A percentile compares a stretch with the other conserved stretches of the same genome.
phyloP scores from a whole-genome alignment of 305 asterid species.

The Solanum chacoense region DNA sequence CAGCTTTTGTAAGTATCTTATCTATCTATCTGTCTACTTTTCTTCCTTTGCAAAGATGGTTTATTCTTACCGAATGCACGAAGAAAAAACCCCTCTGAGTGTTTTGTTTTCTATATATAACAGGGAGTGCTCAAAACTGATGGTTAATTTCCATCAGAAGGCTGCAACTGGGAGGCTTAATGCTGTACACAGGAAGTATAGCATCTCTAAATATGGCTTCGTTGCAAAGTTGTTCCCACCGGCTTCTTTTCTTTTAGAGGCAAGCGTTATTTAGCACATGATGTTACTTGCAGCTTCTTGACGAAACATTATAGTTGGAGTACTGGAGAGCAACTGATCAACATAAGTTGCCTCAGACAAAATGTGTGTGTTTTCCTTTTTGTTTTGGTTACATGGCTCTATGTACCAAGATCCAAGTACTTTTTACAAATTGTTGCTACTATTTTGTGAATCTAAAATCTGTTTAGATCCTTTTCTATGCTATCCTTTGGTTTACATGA shows the following conservation, averaged over 20 bases:
- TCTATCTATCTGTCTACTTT: neutral
- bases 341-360: slow-evolving; percentile 8
- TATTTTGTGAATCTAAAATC: neutral
- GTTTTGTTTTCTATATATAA: neutral
- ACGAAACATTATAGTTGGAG: neutral
- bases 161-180: slow-evolving; percentile 8
- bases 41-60: neutral
- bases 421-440: neutral
- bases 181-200: slow-evolving; percentile 4
- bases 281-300: neutral
- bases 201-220: slow-evolving; percentile 9
- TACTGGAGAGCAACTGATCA: neutral
- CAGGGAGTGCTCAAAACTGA: slow-evolving; percentile 15
- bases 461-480: neutral
- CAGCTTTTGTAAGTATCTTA: slow-evolving; percentile 48
- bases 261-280: slow-evolving; percentile 1
- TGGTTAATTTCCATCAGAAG: slow-evolving; percentile 12
- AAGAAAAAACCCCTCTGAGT: neutral
- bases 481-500: neutral
- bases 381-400: neutral
- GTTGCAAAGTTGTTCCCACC: slow-evolving; percentile 3
- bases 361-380: neutral
- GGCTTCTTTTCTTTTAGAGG: slow-evolving; percentile 8
- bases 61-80: neutral
- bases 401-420: neutral